Conservation (phyloP, 2,329 filamentous ascomycete genomes). For the Coniosporium tulheliwenetii region DNA sequence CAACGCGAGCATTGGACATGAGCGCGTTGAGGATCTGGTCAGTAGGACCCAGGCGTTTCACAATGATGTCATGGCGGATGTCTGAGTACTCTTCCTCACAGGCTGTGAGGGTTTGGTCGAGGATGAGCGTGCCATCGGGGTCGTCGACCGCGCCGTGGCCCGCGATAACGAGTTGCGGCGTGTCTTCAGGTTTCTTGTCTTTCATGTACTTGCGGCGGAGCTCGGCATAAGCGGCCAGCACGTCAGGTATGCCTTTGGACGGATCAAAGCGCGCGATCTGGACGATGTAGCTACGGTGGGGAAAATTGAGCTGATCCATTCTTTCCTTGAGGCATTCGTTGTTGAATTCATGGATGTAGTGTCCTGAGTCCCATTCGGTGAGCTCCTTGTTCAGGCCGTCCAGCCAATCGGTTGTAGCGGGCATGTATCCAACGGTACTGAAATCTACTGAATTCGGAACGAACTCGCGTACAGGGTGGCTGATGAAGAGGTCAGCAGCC, state of each 20-base stretch:
- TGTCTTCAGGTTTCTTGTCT: constrained; percentile 28
- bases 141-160: constrained; percentile 73
- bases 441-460: constrained; percentile 53
- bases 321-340: constrained; percentile 41
- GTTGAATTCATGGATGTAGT: constrained; percentile 63
- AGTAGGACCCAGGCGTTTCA: constrained; percentile 62
- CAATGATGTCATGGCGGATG: constrained; percentile 48
- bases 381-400: constrained; percentile 69
- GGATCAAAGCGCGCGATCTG: constrained; percentile 76
- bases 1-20: constrained; percentile 55
- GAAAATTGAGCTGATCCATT: constrained; percentile 43
- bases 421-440: constrained; percentile 57
- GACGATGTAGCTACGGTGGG: constrained; percentile 54
- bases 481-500: constrained; percentile 63
- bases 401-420: constrained; percentile 71
- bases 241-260: constrained; percentile 65
- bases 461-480: constrained; percentile 62
- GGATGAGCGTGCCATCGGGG: constrained; percentile 57
- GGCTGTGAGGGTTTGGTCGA: constrained; percentile 53
- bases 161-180: constrained; percentile 60
- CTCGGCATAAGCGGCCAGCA: constrained; percentile 60
- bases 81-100: constrained; percentile 48
- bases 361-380: constrained; percentile 52
- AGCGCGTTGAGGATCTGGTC: constrained; percentile 70
- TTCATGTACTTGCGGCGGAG: constrained; percentile 48